These are phyloP conservation scores for Eudorina sp. DNA, from an alignment of 139 green algal species.

Conservation along the genomic window DNA sequence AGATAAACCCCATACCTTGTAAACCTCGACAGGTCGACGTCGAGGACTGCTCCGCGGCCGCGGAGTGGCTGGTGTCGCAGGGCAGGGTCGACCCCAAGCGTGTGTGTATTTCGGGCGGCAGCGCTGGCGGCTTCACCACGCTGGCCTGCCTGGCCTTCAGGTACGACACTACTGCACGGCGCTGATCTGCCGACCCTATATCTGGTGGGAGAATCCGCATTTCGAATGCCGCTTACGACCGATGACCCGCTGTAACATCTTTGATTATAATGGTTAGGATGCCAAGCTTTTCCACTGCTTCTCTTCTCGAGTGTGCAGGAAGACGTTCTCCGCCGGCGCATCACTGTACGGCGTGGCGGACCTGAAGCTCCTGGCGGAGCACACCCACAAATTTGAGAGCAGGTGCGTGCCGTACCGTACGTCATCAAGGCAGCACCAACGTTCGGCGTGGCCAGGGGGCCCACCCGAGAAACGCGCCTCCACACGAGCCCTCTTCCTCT, in stretches of 20 bases:
- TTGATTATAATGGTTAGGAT: no score
- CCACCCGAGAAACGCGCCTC: no score
- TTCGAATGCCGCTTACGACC: no score
- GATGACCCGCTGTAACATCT: no score
- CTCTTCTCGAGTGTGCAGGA: constrained; percentile 39
- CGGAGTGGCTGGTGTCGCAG: constrained; percentile 49
- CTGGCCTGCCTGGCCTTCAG: constrained; percentile 81
- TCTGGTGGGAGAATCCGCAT: no score
- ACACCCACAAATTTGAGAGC: constrained; percentile 85
- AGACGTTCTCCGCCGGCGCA: constrained; percentile 71
- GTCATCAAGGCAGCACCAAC: no score
- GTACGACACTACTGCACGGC: no score
- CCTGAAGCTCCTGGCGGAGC: constrained; percentile 72
- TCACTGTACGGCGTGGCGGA: constrained; percentile 80
- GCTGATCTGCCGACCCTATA: no score
- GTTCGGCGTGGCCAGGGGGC: no score
- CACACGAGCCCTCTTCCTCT: no score
- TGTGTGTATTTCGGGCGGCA: constrained; percentile 81
- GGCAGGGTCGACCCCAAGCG: constrained; percentile 67
- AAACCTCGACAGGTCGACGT: constrained; percentile 66
- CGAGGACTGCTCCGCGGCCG: constrained; percentile 77
- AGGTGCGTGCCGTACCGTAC: constrained; percentile 33
- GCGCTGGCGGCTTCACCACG: constrained; percentile 85
- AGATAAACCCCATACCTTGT: neutral
- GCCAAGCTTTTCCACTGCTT: no score